Base-by-base conservation (phyloP, 306 rosid genomes). In the Cyamopsis tetragonoloba region DNA sequence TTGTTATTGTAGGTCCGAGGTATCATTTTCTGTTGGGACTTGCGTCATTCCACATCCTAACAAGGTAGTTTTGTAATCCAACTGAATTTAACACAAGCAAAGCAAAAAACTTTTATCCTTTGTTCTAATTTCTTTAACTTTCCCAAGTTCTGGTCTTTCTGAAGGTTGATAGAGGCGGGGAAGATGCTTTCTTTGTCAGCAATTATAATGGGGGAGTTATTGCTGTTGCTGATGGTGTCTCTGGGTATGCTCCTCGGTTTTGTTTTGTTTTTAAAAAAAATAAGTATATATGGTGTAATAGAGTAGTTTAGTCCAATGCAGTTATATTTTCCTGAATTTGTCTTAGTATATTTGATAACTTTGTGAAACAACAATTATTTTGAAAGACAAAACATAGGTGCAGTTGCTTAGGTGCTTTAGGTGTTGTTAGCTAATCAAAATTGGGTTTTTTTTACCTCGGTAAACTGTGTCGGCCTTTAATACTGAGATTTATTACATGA, bases 201-300 rank as follows among this genome's bases (percentile, higher is more conserved):
- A 47, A 72, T 82, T 79, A 86, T 68, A 62, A 77, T 63, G 92
- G 95, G 2, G 97, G 96, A 79, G 87, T 88, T 75, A 80, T 90
- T 83, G 84, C 92, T 68, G 89, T 93, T 62, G 99, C 99, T 73
- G 96, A 89, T 85, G 97, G 99, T 28, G 99, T 93, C 56, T 93
- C 97, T 55, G 97, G 95, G 99, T 93, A 89, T 77, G 83, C 34
- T 49, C 32, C 53, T 68, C 39, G n/a, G n/a, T n/a, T n/a, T n/a
- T n/a, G n/a, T n/a, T n/a, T n/a, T n/a, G n/a, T n/a, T n/a, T n/a
- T n/a, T n/a, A n/a, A n/a, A n/a, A n/a, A n/a, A n/a, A n/a, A n/a
- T n/a, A n/a, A n/a, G n/a, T n/a, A n/a, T n/a, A n/a, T n/a, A n/a
- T n/a, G n/a, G n/a, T n/a, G n/a, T n/a, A n/a, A n/a, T n/a, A n/a